These are phyloP conservation scores for Murraya koenigii DNA, from an alignment of 345 rosid genomes.

Conservation along the genomic window DNA sequence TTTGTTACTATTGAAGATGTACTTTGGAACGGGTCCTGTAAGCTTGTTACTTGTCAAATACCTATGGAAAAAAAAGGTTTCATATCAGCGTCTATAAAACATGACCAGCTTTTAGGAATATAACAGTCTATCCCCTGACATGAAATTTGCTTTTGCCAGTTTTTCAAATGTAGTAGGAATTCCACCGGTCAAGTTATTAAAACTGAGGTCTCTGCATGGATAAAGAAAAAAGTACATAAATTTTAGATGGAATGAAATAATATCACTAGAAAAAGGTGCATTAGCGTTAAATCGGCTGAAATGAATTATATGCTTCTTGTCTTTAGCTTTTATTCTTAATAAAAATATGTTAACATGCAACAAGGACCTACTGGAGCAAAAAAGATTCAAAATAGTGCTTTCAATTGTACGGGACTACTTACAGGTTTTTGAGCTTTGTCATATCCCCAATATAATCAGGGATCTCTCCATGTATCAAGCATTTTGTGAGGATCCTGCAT, in stretches of 20 bases:
- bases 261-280: neutral
- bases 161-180: slow-evolving; percentile 55
- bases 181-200: slow-evolving; percentile 65
- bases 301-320: neutral
- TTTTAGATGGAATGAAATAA: neutral
- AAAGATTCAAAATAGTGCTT: neutral
- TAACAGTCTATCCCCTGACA: slow-evolving; percentile 44
- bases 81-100: neutral
- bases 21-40: slow-evolving; percentile 60
- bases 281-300: neutral
- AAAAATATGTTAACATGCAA: no score
- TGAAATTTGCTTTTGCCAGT: slow-evolving; percentile 56
- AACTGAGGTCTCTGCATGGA: slow-evolving; percentile 76
- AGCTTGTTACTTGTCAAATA: slow-evolving; percentile 75
- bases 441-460: slow-evolving; percentile 57
- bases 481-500: slow-evolving; percentile 65
- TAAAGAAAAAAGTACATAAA: slow-evolving; percentile 3
- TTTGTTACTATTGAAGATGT: slow-evolving; percentile 56
- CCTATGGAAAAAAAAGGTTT: slow-evolving; percentile 29
- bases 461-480: slow-evolving; percentile 57
- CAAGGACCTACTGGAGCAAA: neutral
- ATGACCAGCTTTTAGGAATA: neutral
- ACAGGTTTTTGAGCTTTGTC: slow-evolving; percentile 71
- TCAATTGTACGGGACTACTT: slow-evolving; percentile 25
- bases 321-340: neutral